Conservation (phyloP, 2,329 filamentous ascomycete genomes). For the Botrytis tulipae region DNA sequence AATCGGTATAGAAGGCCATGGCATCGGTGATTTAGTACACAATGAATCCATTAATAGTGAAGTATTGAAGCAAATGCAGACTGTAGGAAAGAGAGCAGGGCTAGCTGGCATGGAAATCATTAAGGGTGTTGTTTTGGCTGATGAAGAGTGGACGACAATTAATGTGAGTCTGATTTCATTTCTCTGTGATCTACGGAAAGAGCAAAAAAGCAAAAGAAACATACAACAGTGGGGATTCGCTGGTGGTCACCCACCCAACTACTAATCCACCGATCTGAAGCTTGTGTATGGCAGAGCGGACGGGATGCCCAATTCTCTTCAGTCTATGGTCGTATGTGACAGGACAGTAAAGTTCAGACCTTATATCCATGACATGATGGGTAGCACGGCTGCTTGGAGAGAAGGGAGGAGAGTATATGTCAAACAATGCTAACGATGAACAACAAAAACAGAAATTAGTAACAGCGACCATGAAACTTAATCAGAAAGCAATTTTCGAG, state of each 20-base stretch:
- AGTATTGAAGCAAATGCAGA: constrained; percentile 15
- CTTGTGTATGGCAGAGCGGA: constrained; percentile 10
- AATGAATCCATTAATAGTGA: constrained; percentile 5
- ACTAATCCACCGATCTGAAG: constrained; percentile 10
- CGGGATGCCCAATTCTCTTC: constrained; percentile 9
- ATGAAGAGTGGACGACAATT: constrained; percentile 31
- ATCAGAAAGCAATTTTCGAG: constrained; percentile 16
- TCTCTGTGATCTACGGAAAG: no score
- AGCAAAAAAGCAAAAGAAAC: background rate
- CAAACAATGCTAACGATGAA: background rate
- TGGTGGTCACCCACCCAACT: constrained; percentile 7
- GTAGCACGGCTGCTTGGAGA: background rate
- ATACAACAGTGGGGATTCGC: background rate
- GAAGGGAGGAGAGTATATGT: background rate
- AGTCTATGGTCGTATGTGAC: constrained; percentile 2
- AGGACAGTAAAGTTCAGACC: fast-evolving
- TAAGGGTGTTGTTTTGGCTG: constrained; percentile 34
- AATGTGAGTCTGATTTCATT: constrained; percentile 36
- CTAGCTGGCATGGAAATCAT: constrained; percentile 17
- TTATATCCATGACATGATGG: background rate
- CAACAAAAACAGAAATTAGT: constrained; percentile 9
- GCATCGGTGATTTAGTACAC: constrained; percentile 8
- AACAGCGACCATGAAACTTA: constrained; percentile 17
- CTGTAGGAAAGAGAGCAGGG: constrained; percentile 10
- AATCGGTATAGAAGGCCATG: background rate